Conservation (phyloP, 495 filamentous ascomycete genomes). For the Cudoniella acicularis region DNA sequence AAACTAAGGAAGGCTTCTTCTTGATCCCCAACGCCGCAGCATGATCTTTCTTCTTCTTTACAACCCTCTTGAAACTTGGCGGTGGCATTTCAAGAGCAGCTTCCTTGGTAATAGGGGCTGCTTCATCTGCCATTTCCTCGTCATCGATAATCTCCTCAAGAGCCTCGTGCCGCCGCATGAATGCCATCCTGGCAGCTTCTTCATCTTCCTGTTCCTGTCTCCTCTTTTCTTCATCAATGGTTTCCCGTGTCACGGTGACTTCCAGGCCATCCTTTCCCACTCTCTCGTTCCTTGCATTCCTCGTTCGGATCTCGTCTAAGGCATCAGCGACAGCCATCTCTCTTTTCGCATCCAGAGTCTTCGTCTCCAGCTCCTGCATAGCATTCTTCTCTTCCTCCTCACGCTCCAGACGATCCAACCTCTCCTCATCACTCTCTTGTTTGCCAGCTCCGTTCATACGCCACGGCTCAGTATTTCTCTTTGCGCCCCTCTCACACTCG, state of each 20-base stretch:
- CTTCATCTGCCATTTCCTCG: constrained; percentile 23
- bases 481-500: constrained; percentile 77
- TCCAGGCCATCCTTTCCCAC: constrained; percentile 57
- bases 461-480: constrained; percentile 94
- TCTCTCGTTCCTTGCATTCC: constrained; percentile 83
- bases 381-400: constrained; percentile 66
- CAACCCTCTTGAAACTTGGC: constrained; percentile 71
- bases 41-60: constrained; percentile 82
- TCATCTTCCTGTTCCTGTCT: constrained; percentile 77
- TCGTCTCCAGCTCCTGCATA: constrained; percentile 77
- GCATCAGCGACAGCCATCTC: constrained; percentile 98
- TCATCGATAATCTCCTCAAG: constrained; percentile 39
- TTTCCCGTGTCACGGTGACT: constrained; percentile 41
- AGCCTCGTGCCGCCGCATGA: constrained; percentile 48
- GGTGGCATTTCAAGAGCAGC: constrained; percentile 39
- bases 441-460: constrained; percentile 54
- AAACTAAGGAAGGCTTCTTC: constrained; percentile 65
- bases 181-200: constrained; percentile 78
- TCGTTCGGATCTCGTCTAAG: constrained; percentile 86
- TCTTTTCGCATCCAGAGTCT: constrained; percentile 86
- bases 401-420: constrained; percentile 76
- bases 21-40: constrained; percentile 78
- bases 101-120: constrained; percentile 31
- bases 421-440: constrained; percentile 82
- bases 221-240: constrained; percentile 55